Evolutionary conservation across 2,329 filamentous ascomycete genomes (phyloP).

Genomic region (Clonostachys rosea): DNA sequence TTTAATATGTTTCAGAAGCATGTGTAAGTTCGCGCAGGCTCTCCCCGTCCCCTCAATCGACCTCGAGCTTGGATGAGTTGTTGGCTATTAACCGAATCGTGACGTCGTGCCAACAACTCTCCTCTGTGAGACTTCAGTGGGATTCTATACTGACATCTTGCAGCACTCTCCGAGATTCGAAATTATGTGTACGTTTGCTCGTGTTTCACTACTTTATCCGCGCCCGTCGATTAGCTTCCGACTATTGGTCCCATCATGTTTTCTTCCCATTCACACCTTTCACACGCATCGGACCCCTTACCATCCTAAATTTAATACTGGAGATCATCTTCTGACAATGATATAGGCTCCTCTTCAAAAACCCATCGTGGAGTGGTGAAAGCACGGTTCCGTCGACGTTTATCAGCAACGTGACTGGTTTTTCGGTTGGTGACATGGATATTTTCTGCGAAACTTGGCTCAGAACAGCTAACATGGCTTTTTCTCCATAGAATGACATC

Average conservation of each 20-base stretch:
- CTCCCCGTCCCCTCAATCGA: too few species aligned
- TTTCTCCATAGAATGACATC: conserved; percentile 28
- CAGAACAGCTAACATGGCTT: neutral
- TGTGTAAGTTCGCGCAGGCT: conserved; percentile 26
- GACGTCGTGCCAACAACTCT: neutral
- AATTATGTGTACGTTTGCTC: conserved; percentile 40
- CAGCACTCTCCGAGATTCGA: conserved; percentile 43
- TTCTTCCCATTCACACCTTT: neutral
- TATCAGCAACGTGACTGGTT: conserved; percentile 50
- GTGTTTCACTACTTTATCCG: neutral
- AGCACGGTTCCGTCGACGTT: conserved; percentile 46
- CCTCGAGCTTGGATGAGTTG: too few species aligned
- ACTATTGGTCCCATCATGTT: neutral
- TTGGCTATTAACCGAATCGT: too few species aligned
- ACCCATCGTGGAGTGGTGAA: conserved; percentile 48
- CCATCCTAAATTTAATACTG: too few species aligned
- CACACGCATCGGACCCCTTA: too few species aligned
- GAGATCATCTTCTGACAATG: neutral
- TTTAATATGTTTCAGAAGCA: conserved; percentile 34
- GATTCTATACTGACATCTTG: conserved; percentile 20
- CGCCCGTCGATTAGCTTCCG: neutral
- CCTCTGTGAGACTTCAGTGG: neutral
- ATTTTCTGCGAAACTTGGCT: neutral
- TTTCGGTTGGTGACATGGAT: conserved; percentile 36
- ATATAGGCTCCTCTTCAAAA: conserved; percentile 53